Base-by-base conservation (phyloP, 306 rosid genomes). In the Medicago ruthenica region DNA sequence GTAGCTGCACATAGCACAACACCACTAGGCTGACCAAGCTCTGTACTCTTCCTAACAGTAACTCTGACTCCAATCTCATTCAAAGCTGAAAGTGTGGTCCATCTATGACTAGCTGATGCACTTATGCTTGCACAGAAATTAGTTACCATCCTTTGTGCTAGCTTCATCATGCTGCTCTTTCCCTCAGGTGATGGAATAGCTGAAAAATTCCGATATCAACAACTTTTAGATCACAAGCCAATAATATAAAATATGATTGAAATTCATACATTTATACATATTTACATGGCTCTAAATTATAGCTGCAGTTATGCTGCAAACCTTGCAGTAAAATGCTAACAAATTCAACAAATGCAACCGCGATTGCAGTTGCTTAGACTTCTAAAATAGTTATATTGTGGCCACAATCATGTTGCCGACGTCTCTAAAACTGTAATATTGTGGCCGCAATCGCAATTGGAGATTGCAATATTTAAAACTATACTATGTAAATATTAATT, bases 151-250 rank as follows among this genome's bases (percentile, higher is more conserved):
- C 97, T 86, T 78, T 92, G 98, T n/a, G 98, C 96, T 18, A 95
- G 96, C 54, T 88, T 95, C 97, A 95, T 95, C 96, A 95, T 82
- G 89, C 98, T 95, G 64, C 87, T 86, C 82, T 89, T 95, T 40
- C 98, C 98, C 18, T 90, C 96, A 5, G 91, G 76, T 0, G 96
- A 90, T 7, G 98, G 97, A 80, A 95, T 90, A 54, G 90, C 98
- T 95, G 74, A 65, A 74, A 78, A 53, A 34, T 36, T 53, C 34
- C 10, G 4, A 55, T 9, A 17, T 2, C 1, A 0, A 8, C 11
- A 0, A 7, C 11, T 42, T 10, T 42, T 42, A 42, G 47, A 42
- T 42, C 47, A 42, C 4, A 42, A 11, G 48, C 0, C 48, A 11
- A 42, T 1, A 45, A 45, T 13, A 13, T 45, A 13, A 45, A 13